Percentiles rank a stretch among this genome's conserved stretches.
These are phyloP conservation scores for Phytomonas serpens DNA, from an alignment of 208 protist genomes.

Conservation along the genomic window DNA sequence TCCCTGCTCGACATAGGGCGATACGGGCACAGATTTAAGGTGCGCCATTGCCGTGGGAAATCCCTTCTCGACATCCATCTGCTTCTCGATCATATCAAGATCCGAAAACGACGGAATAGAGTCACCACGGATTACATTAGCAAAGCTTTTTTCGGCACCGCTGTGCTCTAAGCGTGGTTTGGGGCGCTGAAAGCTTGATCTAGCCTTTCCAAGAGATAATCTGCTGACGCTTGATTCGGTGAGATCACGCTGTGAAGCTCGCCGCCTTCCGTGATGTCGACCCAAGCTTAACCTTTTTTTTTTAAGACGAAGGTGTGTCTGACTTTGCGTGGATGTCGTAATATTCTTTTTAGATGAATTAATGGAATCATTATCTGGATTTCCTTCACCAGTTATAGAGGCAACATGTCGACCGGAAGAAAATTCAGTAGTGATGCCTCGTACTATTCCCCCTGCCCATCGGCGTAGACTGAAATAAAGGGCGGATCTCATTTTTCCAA, in stretches of 20 bases:
- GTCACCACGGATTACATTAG: background rate
- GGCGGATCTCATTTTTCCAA: background rate
- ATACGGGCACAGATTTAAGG: slow-evolving; percentile 30
- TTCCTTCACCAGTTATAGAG: background rate
- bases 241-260: background rate
- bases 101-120: slow-evolving; percentile 43
- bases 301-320: background rate
- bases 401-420: background rate
- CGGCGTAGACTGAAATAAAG: background rate
- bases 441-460: background rate
- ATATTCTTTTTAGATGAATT: background rate
- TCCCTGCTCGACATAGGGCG: slow-evolving; percentile 21
- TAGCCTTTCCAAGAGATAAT: background rate
- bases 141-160: background rate
- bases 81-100: slow-evolving; percentile 22
- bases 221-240: background rate
- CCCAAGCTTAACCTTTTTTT: background rate
- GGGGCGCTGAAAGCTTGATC: background rate
- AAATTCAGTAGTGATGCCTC: background rate
- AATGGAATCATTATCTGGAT: background rate
- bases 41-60: slow-evolving; percentile 66
- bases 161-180: background rate
- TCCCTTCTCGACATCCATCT: slow-evolving; percentile 57
- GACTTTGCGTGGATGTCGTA: background rate
- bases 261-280: background rate